Conservation (phyloP, 768 basidiomycete species). For the Coprinopsis strossmayeri region DNA sequence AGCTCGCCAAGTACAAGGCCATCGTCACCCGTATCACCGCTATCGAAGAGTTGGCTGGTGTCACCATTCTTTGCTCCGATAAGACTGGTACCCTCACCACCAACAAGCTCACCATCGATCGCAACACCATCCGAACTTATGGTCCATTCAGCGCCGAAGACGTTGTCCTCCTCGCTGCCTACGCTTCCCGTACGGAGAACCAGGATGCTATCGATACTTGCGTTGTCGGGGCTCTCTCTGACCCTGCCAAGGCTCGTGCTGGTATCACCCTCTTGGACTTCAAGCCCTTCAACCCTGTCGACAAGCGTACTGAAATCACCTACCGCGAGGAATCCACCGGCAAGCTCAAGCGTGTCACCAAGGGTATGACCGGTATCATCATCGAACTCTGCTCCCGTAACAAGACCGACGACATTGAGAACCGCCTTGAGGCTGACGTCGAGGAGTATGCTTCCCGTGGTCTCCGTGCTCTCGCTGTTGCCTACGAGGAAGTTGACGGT, state of each 20-base stretch:
- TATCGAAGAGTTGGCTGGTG: conserved; percentile 96
- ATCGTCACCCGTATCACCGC: conserved; percentile 99
- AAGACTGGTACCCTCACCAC: conserved; percentile 98
- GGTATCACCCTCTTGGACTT: conserved; percentile 97
- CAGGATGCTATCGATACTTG: conserved; percentile 95
- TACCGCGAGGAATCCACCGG: conserved; percentile 90
- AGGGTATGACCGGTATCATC: conserved; percentile 99
- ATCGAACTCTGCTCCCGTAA: conserved; percentile 95
- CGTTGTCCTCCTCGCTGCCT: conserved; percentile 89
- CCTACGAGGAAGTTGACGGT: conserved; percentile 87
- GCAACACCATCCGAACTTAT: conserved; percentile 85
- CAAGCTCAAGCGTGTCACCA: conserved; percentile 95
- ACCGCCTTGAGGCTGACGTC: conserved; percentile 87
- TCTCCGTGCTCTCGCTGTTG: conserved; percentile 96
- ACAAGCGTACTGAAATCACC: conserved; percentile 98
- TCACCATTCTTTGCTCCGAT: conserved; percentile 98
- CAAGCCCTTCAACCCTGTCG: conserved; percentile 99
- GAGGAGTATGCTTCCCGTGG: conserved; percentile 94
- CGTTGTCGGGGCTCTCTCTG: conserved; percentile 75
- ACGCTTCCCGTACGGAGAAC: conserved; percentile 97
- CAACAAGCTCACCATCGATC: conserved; percentile 98
- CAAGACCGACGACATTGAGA: conserved; percentile 91
- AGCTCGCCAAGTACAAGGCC: conserved; percentile 98
- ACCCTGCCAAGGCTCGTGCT: conserved; percentile 65
- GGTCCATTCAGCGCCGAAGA: conserved; percentile 83